A percentile compares a stretch with the other conserved stretches of the same genome.
phyloP scores from a whole-genome alignment of 352 stramenopile genomes.

The Phytophthora tubulina region DNA sequence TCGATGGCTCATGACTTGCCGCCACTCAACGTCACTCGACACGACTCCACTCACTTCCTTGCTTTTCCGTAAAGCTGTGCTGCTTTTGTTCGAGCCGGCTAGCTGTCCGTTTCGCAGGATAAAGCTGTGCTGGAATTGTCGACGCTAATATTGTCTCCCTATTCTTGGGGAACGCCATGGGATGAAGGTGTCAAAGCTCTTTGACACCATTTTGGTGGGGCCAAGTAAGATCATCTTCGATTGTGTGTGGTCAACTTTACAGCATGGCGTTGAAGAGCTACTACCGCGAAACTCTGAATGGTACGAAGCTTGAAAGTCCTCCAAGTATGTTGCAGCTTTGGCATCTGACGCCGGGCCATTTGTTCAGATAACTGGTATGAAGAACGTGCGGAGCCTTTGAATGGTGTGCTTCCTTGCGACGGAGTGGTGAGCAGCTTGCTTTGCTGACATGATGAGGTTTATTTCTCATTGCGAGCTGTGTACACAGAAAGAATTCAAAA shows the following conservation, averaged over 20 bases:
- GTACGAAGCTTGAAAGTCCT: conserved; percentile 24
- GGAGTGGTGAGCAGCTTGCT: conserved; percentile 47
- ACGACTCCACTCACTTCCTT: conserved; percentile 1
- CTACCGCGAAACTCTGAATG: conserved; percentile 81
- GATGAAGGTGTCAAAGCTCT: conserved; percentile 17
- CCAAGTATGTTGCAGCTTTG: not conserved
- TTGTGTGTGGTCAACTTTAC: conserved; percentile 13
- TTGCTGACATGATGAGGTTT: not conserved
- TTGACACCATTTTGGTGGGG: not conserved
- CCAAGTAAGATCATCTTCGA: not conserved
- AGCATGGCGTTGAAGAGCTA: conserved; percentile 85
- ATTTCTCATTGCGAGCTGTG: not conserved
- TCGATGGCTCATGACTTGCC: conserved; percentile 74
- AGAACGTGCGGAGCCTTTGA: conserved; percentile 68
- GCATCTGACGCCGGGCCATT: not conserved
- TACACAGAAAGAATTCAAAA: conserved; percentile 71
- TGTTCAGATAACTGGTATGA: conserved; percentile 87
- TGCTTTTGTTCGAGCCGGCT: not conserved
- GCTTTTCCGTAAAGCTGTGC: conserved; percentile 1
- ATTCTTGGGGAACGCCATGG: conserved; percentile 29
- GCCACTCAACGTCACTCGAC: conserved; percentile 2
- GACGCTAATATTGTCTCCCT: conserved; percentile 38
- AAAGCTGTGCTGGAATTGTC: conserved; percentile 13
- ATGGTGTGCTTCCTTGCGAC: conserved; percentile 74
- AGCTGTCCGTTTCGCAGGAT: conserved; percentile 38